Conservation (phyloP, 306 rosid genomes). For the Medicago truncatula region DNA sequence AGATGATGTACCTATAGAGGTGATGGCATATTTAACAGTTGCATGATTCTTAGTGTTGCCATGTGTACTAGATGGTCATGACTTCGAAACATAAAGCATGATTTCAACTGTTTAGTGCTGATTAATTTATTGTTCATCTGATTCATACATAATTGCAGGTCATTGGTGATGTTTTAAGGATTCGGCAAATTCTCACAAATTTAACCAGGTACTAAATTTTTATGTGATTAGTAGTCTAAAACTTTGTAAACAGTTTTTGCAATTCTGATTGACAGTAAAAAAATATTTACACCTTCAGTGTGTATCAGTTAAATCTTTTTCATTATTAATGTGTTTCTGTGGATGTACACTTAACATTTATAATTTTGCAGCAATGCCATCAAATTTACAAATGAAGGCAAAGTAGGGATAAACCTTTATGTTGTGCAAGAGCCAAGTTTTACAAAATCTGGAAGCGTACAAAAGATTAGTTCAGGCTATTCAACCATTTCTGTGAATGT, state of each 20-base stretch:
- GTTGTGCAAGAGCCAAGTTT: slow-evolving; percentile 64
- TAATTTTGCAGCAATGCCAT: slow-evolving; percentile 77
- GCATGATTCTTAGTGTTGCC: not conserved
- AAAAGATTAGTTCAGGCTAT: slow-evolving; percentile 44
- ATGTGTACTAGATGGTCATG: not conserved
- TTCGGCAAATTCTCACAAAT: slow-evolving; percentile 93
- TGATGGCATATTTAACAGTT: slow-evolving; percentile 49
- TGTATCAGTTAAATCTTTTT: not conserved
- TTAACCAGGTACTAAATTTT: slow-evolving; percentile 68
- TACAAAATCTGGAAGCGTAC: slow-evolving; percentile 54
- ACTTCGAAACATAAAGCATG: not conserved
- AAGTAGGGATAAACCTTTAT: slow-evolving; percentile 83
- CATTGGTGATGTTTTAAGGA: slow-evolving; percentile 88
- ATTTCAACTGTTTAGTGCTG: not conserved
- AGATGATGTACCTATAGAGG: slow-evolving; percentile 94
- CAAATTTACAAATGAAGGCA: slow-evolving; percentile 95
- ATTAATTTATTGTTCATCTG: slow-evolving; percentile 1
- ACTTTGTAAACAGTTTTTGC: not conserved
- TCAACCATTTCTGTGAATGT: slow-evolving; percentile 51
- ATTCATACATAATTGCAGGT: slow-evolving; percentile 55
- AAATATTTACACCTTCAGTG: no score
- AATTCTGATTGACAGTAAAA: no score
- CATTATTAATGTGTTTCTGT: not conserved
- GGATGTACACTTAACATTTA: not conserved
- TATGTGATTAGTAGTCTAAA: not conserved